Conservation (phyloP, 495 filamentous ascomycete genomes). For the Rostrohypoxylon terebratum region DNA sequence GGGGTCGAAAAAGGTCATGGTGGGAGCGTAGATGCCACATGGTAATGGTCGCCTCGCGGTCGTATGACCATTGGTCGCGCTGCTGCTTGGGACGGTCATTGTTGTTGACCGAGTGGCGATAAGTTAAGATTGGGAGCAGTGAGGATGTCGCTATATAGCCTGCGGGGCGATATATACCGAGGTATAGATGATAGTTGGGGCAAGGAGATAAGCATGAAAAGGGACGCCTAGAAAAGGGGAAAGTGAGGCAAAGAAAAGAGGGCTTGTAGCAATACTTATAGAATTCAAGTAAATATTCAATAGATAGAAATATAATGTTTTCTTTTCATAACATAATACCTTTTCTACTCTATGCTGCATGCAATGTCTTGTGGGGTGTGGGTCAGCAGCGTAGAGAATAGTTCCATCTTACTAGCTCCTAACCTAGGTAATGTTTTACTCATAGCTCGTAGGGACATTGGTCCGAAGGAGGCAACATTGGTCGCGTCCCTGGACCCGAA, state of each 20-base stretch:
- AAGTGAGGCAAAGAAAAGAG: conserved; percentile 27
- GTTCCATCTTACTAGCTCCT: conserved; percentile 38
- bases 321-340: conserved; percentile 55
- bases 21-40: conserved; percentile 88
- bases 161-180: conserved; percentile 37
- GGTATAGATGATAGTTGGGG: conserved; percentile 32
- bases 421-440: conserved; percentile 47
- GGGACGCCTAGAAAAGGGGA: conserved; percentile 35
- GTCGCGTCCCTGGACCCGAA: conserved; percentile 35
- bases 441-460: conserved; percentile 56
- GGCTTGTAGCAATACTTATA: conserved; percentile 42
- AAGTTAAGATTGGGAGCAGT: conserved; percentile 19
- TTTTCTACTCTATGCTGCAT: conserved; percentile 36
- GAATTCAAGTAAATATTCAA: conserved; percentile 25
- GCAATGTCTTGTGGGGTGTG: conserved; percentile 39
- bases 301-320: conserved; percentile 18
- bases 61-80: conserved; percentile 53
- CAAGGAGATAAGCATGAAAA: conserved; percentile 30
- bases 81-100: conserved; percentile 56
- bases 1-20: conserved; percentile 89
- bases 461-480: conserved; percentile 49
- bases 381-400: conserved; percentile 42
- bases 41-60: conserved; percentile 72
- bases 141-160: conserved; percentile 22
- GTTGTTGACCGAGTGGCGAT: conserved; percentile 26